Base-by-base conservation (phyloP, 768 basidiomycete genomes). In the Phanerochaete sordida region DNA sequence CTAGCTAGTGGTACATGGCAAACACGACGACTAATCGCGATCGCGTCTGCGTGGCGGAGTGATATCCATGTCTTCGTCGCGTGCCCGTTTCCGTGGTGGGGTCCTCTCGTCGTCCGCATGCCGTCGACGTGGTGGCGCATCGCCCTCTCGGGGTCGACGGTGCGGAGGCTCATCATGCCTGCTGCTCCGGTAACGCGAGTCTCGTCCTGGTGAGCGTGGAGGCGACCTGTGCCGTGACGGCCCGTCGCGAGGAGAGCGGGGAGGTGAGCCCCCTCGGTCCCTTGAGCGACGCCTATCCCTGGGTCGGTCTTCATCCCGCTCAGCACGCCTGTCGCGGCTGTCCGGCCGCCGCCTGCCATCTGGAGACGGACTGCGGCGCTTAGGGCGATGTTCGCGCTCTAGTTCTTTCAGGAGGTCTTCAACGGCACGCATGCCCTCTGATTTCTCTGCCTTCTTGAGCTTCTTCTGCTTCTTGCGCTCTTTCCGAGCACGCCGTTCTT, bases 401-500 rank as follows among this genome's bases (percentile, higher is more conserved):
- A 88, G 71, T 45, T 74, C 80, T 62, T 71, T 82, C 62, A 91
- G 71, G 57, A 91, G 66, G n/a, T 80, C 81, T 69, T 91, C 86
- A 5, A 90, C 88, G 19, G 80, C 89, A 64, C 76, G 81, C 67
- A 88, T 67, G 0, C 81, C 88, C 13, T 81, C 83, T 19, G 87
- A 88, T 66, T 85, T 87, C 28, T 61, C 69, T 60, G 72, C 69
- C 26, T 86, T 87, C 63, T 76, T 79, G 49, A 76, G 75, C 68
- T 82, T 92, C 70, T 83, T 90, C 72, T 83, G 84, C 65, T 79
- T 84, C 73, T 86, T 94, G 60, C 82, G 81, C 47, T 86, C 90
- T 72, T 90, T 95, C 58, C 91, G 76, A 3, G 82, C 87, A 26
- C 78, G 81, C 45, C 87, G 85, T 74, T 93, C 93, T 68, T 90